phyloP scores from a whole-genome alignment of 306 rosid species.

The Prunus persica region Prunus_persica_NCBIv2 NC_034009.1:16865501-16866000 shows the following conservation, averaged over 20 bases:
- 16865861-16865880: constrained; percentile 59
- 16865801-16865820: constrained; percentile 78
- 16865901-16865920: constrained; percentile 44
- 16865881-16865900: constrained; percentile 60
- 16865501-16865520: constrained; percentile 72
- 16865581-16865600: constrained; percentile 83
- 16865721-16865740: constrained; percentile 45
- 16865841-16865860: constrained; percentile 63
- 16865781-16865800: constrained; percentile 50
- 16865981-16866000: constrained; percentile 85
- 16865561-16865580: constrained; percentile 54
- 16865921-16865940: constrained; percentile 60
- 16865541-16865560: constrained; percentile 47
- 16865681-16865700: constrained; percentile 44
- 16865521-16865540: constrained; percentile 55
- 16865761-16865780: constrained; percentile 63
- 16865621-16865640: constrained; percentile 78
- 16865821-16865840: constrained; percentile 63
- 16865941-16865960: constrained; percentile 69
- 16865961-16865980: constrained; percentile 59
- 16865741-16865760: constrained; percentile 62
- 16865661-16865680: constrained; percentile 62
- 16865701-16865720: constrained; percentile 37
- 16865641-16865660: constrained; percentile 73
- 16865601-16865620: constrained; percentile 87